These are phyloP conservation scores for Pseudodiploospora longispora DNA, from an alignment of 2,329 filamentous ascomycete genomes.

Conservation along the genomic window DNA sequence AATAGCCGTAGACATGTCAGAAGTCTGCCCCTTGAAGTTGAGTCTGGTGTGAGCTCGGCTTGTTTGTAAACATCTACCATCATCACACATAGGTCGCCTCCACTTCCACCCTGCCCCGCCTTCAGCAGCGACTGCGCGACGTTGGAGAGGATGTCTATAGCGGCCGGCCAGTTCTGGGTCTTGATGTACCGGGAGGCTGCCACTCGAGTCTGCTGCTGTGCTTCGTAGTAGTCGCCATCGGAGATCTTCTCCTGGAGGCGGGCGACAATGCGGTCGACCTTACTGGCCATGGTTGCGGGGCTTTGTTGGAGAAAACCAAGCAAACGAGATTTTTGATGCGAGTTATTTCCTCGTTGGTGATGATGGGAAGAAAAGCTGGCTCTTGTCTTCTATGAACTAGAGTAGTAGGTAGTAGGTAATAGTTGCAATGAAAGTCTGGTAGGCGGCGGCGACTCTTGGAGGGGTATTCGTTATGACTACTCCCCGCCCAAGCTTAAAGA, in stretches of 20 bases:
- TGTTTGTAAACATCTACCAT: conserved; percentile 88
- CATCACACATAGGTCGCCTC: conserved; percentile 81
- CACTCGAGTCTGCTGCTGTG: conserved; percentile 94
- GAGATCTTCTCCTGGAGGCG: conserved; percentile 78
- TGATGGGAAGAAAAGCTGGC: too few species aligned
- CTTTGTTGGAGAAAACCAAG: neutral
- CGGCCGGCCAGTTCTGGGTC: conserved; percentile 71
- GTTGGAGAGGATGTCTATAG: conserved; percentile 76
- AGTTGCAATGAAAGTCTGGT: too few species aligned
- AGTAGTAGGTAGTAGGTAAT: too few species aligned
- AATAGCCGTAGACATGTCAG: conserved; percentile 76
- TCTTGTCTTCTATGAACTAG: too few species aligned
- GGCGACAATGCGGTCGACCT: conserved; percentile 43
- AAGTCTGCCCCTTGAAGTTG: conserved; percentile 64
- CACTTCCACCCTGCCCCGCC: conserved; percentile 88
- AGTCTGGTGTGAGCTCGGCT: conserved; percentile 69
- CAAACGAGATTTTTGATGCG: too few species aligned
- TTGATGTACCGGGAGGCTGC: conserved; percentile 93
- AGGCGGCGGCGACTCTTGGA: too few species aligned
- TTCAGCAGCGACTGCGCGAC: conserved; percentile 81
- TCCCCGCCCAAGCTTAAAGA: too few species aligned
- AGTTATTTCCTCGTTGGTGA: too few species aligned
- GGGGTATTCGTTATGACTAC: too few species aligned
- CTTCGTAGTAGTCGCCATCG: conserved; percentile 94
- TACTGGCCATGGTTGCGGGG: conserved; percentile 26